phyloP scores from a whole-genome alignment of 345 rosid species.

The Eucalyptus decipiens region DNA sequence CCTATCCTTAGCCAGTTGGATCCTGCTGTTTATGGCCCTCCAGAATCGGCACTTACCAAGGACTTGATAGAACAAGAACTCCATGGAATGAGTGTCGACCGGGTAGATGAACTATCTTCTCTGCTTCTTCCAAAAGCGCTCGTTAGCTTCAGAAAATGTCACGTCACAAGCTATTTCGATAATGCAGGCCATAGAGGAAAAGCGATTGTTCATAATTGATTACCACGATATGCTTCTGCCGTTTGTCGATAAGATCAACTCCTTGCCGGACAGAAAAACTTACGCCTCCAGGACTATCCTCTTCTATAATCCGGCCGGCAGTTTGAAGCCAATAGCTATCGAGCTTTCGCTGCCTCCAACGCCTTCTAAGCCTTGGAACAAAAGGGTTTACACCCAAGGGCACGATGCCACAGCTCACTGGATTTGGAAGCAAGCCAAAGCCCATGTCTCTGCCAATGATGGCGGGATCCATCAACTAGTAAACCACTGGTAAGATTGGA shows the following conservation, averaged over 20 bases:
- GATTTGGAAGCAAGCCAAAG: conserved; percentile 95
- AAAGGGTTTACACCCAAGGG: conserved; percentile 54
- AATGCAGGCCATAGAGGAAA: conserved; percentile 74
- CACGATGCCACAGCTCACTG: conserved; percentile 83
- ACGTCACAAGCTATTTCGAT: not conserved
- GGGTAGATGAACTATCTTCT: conserved; percentile 23
- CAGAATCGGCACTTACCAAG: conserved; percentile 68
- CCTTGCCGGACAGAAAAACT: conserved; percentile 59
- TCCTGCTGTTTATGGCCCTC: conserved; percentile 67
- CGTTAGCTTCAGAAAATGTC: not conserved
- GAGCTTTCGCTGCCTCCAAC: conserved; percentile 85
- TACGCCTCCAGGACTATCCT: conserved; percentile 79
- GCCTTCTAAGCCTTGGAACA: conserved; percentile 29
- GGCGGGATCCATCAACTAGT: conserved; percentile 92
- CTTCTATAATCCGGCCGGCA: conserved; percentile 30
- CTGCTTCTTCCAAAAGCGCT: not conserved
- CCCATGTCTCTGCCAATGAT: conserved; percentile 86
- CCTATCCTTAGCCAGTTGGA: conserved; percentile 86
- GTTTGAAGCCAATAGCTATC: conserved; percentile 60
- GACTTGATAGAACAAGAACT: conserved; percentile 69
- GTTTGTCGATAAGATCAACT: conserved; percentile 62
- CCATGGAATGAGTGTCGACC: conserved; percentile 51
- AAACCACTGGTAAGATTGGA: conserved; percentile 63
- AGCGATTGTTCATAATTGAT: conserved; percentile 69
- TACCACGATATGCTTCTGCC: conserved; percentile 87